Conservation (phyloP, 495 filamentous ascomycete genomes). For the Durotheca rogersii region DNA sequence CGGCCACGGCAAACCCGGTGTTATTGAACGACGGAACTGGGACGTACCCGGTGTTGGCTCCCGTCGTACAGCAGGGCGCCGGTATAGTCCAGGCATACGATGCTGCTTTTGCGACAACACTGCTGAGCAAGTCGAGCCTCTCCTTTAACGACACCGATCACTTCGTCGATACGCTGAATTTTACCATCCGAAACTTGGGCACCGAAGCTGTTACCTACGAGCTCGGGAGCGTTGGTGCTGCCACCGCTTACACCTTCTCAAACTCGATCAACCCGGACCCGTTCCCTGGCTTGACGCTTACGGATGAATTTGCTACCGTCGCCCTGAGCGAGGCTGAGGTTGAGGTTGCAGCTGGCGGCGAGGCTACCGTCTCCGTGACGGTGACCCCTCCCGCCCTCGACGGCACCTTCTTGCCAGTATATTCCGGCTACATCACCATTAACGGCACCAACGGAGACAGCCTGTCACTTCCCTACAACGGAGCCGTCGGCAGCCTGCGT, state of each 20-base stretch:
- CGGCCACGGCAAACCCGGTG: constrained; percentile 46
- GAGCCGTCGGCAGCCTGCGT: constrained; percentile 49
- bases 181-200: constrained; percentile 56
- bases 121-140: constrained; percentile 53
- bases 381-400: constrained; percentile 46
- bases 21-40: constrained; percentile 50
- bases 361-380: constrained; percentile 43
- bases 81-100: constrained; percentile 60
- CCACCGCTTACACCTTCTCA: constrained; percentile 48
- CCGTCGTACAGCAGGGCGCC: constrained; percentile 58
- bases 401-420: constrained; percentile 48
- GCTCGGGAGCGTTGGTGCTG: constrained; percentile 44
- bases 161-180: constrained; percentile 47
- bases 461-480: constrained; percentile 53
- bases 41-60: constrained; percentile 46
- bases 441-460: constrained; percentile 51
- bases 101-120: constrained; percentile 54
- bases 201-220: constrained; percentile 47
- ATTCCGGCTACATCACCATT: constrained; percentile 54
- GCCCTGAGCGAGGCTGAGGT: constrained; percentile 34
- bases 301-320: constrained; percentile 39
- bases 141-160: constrained; percentile 60
- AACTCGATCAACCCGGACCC: constrained; percentile 34
- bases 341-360: constrained; percentile 40
- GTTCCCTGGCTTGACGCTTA: constrained; percentile 43